A percentile compares a stretch with the other conserved stretches of the same genome.
Evolutionary conservation across 1,284 basidiomycete species (phyloP).

Genomic region (Heterobasidion occidentale): DNA sequence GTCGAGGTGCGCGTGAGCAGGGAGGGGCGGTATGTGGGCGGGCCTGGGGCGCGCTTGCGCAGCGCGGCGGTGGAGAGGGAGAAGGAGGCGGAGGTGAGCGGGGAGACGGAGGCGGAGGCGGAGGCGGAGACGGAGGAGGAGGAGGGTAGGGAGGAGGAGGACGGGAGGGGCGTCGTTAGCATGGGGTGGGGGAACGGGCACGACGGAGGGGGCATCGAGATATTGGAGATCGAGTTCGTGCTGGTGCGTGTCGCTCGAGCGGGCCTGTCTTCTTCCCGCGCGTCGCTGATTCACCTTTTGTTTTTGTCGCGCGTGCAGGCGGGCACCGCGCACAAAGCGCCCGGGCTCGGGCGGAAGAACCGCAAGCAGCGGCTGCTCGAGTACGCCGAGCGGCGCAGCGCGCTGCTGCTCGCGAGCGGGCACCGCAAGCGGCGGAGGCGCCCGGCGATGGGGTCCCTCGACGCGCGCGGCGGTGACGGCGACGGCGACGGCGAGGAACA

Average conservation of each 20-base stretch:
- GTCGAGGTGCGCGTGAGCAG: slow-evolving; percentile 40
- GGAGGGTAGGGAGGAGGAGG: slow-evolving; percentile 46
- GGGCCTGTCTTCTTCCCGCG: not conserved
- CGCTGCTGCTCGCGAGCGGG: slow-evolving; percentile 25
- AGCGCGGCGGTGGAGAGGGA: slow-evolving; percentile 5
- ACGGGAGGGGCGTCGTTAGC: slow-evolving; percentile 54
- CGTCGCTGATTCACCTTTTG: not conserved
- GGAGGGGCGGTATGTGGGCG: slow-evolving; percentile 37
- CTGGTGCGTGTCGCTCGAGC: slow-evolving; percentile 34
- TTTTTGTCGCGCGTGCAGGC: slow-evolving; percentile 21
- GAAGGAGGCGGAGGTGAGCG: slow-evolving; percentile 10
- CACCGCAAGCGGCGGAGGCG: slow-evolving; percentile 10
- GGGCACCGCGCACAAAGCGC: slow-evolving; percentile 35
- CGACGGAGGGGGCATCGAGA: slow-evolving; percentile 67
- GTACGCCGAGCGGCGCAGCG: slow-evolving; percentile 50
- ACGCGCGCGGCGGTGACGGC: slow-evolving; percentile 15
- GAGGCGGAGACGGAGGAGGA: slow-evolving; percentile 49
- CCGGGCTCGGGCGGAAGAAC: slow-evolving; percentile 41
- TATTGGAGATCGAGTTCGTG: slow-evolving; percentile 52
- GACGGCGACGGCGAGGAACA: not conserved
- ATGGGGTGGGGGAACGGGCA: slow-evolving; percentile 69
- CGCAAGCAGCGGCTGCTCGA: slow-evolving; percentile 58
- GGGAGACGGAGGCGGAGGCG: slow-evolving; percentile 18
- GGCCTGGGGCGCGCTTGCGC: slow-evolving; percentile 17
- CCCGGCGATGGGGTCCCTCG: slow-evolving; percentile 2